Evolutionary conservation across 768 basidiomycete species (phyloP).

Genomic region (Lactifluus hygrophoroides): DNA sequence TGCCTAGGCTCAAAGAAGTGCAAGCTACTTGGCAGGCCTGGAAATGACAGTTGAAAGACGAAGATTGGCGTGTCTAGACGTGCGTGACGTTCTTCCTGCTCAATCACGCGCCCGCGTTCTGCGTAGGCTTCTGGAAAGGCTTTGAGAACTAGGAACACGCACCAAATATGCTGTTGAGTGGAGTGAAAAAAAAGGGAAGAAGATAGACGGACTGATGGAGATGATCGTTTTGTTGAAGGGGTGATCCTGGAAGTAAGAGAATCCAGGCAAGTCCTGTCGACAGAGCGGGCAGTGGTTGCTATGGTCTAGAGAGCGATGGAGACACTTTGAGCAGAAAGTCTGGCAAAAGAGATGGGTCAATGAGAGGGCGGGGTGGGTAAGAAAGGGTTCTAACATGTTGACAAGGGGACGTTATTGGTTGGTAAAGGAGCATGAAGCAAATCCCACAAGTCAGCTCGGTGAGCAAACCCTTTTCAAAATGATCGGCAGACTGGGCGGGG

Average conservation of each 20-base stretch:
- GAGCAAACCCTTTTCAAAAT: constrained; percentile 54
- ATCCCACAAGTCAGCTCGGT: constrained; percentile 83
- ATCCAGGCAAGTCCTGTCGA: constrained; percentile 65
- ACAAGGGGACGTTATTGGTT: constrained; percentile 89
- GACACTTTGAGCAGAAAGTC: constrained; percentile 88
- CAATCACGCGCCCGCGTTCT: constrained; percentile 55
- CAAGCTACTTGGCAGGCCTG: constrained; percentile 79
- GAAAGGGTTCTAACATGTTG: constrained; percentile 63
- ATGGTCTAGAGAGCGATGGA: constrained; percentile 88
- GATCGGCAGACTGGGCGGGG: constrained; percentile 25
- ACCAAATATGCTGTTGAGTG: not conserved
- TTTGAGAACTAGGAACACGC: constrained; percentile 42
- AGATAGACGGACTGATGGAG: constrained; percentile 48
- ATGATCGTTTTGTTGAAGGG: constrained; percentile 63
- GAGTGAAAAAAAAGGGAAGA: not conserved
- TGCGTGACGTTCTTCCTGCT: constrained; percentile 68
- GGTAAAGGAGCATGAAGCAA: constrained; percentile 74
- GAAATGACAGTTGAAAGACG: constrained; percentile 83
- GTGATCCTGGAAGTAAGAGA: constrained; percentile 73
- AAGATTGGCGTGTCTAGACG: constrained; percentile 88
- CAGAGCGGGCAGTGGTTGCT: constrained; percentile 77
- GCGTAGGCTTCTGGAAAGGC: constrained; percentile 60
- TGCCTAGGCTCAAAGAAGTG: constrained; percentile 91
- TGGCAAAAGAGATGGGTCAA: constrained; percentile 26
- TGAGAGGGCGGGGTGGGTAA: constrained; percentile 9